Evolutionary conservation across 106 monocot species (phyloP), one percentile per base, ranked within the genome.

Genomic region (Allium sativum): DNA sequence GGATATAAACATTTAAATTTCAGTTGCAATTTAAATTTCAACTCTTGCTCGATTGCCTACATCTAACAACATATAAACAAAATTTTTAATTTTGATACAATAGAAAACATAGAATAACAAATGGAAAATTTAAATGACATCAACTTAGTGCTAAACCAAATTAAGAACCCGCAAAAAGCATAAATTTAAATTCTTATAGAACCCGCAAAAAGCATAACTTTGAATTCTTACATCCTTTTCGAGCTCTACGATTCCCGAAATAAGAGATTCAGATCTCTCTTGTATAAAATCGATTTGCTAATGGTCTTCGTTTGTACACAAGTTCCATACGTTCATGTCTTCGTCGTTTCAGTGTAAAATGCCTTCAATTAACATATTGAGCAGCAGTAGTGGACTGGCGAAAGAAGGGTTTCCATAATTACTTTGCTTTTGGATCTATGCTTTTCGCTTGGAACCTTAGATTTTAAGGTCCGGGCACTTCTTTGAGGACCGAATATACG

Each of bases 261-360:
- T 10, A 11, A 72, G 72, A 1, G 81, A 84, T 14, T 88, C 92
- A 53, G 70, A 56, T 88, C 98, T 72, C 69, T 98, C 57, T 72
- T 84, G 45, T 80, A 67, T 15, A 85, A 61, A 9, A 52, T 65
- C 0, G 75, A 80, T 59, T 84, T 80, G 45, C 88, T 88, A 45
- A 92, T 71, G 60, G 85, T 65, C 15, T 0, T 73, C 82, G 12
- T 92, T 88, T 68, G 72, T 71, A 48, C 84, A 92, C 52, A 70
- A 67, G 72, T 70, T 71, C 72, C 72, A 72, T 12, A 63, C 72
- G n/a, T n/a, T n/a, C n/a, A n/a, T n/a, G n/a, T n/a, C 56, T 18
- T 54, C 62, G 3, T 64, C 72, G 4, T 21, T 62, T 6, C 54
- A 53, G 5, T 18, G 31, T 9, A n/a, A 12, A 21, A 7, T 40